Percentiles rank a stretch among this genome's conserved stretches.
These are phyloP conservation scores for Biscogniauxia marginata DNA, from an alignment of 2,329 filamentous ascomycete species.

Conservation along the genomic window DNA sequence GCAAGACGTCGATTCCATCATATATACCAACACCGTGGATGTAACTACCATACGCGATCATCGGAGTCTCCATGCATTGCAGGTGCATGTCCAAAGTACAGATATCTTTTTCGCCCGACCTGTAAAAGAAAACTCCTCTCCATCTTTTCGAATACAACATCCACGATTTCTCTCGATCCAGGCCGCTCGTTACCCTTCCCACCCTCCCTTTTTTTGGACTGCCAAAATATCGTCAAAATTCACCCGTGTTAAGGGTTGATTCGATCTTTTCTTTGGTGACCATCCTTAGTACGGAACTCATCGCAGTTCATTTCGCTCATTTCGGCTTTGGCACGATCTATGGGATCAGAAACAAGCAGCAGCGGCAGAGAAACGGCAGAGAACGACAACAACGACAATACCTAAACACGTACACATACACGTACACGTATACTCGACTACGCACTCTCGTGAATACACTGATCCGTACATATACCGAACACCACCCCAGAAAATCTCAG, in stretches of 20 bases:
- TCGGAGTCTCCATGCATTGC: too few species aligned
- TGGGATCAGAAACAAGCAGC: constrained; percentile 24
- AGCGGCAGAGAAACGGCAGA: neutral
- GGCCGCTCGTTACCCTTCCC: too few species aligned
- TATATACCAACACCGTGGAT: too few species aligned
- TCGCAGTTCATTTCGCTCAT: constrained; percentile 15
- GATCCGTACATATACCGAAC: neutral
- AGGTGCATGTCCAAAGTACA: too few species aligned
- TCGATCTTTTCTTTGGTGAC: constrained; percentile 30
- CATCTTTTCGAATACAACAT: too few species aligned
- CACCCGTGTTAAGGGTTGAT: constrained; percentile 14
- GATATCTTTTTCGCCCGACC: too few species aligned
- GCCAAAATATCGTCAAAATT: constrained; percentile 27
- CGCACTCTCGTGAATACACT: neutral
- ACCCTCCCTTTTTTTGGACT: constrained; percentile 53
- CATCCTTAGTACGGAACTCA: constrained; percentile 22
- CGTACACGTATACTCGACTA: neutral
- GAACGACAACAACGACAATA: constrained; percentile 7
- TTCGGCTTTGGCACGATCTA: constrained; percentile 17
- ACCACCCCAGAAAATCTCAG: neutral
- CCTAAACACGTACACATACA: constrained; percentile 1
- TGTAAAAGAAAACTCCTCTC: too few species aligned
- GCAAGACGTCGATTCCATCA: too few species aligned
- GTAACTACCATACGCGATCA: too few species aligned
- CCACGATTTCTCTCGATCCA: too few species aligned